Conservation (phyloP, 371 early-diverging fungal genomes). For the Mortierella sp. region DNA sequence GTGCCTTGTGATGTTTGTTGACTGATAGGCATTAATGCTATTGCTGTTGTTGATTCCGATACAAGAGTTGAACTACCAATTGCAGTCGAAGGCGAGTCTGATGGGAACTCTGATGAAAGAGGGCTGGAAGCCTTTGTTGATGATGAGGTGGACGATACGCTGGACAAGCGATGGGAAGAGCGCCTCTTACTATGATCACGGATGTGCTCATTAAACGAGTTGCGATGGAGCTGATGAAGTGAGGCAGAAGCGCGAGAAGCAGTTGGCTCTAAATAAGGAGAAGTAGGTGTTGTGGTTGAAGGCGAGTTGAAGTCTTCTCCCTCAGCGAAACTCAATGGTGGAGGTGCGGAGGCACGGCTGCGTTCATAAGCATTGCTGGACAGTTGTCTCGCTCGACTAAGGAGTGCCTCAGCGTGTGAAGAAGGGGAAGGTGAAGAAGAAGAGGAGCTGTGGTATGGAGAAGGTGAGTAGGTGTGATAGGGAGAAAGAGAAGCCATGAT, state of each 20-base stretch:
- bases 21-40: not conserved
- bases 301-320: constrained; percentile 31
- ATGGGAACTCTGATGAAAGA: not conserved
- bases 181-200: constrained; percentile 24
- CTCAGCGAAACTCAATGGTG: constrained; percentile 38
- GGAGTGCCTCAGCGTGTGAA: constrained; percentile 41
- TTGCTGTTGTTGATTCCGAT: constrained; percentile 18
- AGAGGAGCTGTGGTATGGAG: not conserved
- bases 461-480: not conserved
- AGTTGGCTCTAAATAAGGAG: constrained; percentile 25
- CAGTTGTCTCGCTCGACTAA: constrained; percentile 36
- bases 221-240: constrained; percentile 28
- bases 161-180: constrained; percentile 14
- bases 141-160: constrained; percentile 1
- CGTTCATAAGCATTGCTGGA: constrained; percentile 40
- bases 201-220: constrained; percentile 34
- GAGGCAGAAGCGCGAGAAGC: constrained; percentile 13
- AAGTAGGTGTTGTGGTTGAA: not conserved
- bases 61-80: not conserved
- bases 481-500: constrained; percentile 13
- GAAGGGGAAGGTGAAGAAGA: constrained; percentile 2
- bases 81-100: not conserved
- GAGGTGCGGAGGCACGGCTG: constrained; percentile 10
- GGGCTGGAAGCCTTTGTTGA: not conserved
- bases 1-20: constrained; percentile 1